Evolutionary conservation across 2,329 filamentous ascomycete genomes (phyloP), one percentile per base, ranked within the genome.

Genomic region (Nothophaeocryptopus gaeumannii): DNA sequence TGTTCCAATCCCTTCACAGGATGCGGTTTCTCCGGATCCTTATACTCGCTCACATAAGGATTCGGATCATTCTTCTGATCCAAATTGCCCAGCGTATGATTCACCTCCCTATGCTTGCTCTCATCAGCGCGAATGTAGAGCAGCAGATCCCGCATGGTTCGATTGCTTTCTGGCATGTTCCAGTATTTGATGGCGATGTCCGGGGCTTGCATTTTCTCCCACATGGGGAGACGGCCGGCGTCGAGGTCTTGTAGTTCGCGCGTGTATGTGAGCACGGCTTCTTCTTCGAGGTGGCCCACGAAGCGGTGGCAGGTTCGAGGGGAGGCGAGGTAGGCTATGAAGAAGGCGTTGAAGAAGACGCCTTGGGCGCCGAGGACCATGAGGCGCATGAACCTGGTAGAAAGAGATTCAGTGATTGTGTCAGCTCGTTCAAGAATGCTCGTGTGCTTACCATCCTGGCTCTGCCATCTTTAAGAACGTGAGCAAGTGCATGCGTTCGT

Each of bases 231-330:
- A 51, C 82, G 80, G n/a, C 92, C 92, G 2, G 80, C 78, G 51
- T 97, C 91, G 16, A 99, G 80, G 65, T 97, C 93, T 58, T 83
- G 77, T 62, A 97, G 87, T 53, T 89, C 88, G 42, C 90, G 84
- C 0, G 89, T 93, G 74, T 99, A 99, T 0, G 93, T 99, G 65
- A 95, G 81, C 1, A 97, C 92, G 8, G 93, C 93, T 71, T 99
- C 93, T 69, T 99, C 93, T 71, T 99, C 93, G 10, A 99, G 82
- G 63, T 97, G 97, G 1, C 91, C 93, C 45, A 97, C 91, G 70
- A 99, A 97, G 38, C 93, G 86, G 70, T 99, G 93, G 64, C 88
- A 92, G 56, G 89, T 92, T 54, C 85, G 83, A 5, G 93, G 92
- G 1, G 86, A 89, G 53, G 96, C 65, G 31, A 99, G 83, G 72